Evolutionary conservation across 2,329 filamentous ascomycete genomes (phyloP).

Genomic region (Ascochyta fabae): DNA sequence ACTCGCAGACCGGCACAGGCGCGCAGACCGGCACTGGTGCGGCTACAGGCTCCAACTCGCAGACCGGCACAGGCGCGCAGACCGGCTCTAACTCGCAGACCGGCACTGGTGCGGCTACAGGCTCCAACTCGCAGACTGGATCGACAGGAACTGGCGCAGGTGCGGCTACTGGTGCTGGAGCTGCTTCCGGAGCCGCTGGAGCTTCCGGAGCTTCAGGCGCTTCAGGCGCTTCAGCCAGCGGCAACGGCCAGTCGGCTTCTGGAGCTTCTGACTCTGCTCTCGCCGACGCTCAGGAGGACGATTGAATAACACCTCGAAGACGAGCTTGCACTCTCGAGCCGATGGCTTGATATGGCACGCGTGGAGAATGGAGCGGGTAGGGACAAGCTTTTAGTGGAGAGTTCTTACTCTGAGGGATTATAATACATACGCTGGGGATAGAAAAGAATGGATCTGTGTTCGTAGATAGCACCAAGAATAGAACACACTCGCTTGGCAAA

Average conservation of each 20-base stretch:
- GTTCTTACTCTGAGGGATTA: neutral
- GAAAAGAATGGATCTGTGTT: neutral
- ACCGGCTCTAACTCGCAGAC: no score
- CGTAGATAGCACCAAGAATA: neutral
- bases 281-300: conserved; percentile 24
- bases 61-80: no score
- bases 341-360: neutral
- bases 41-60: neutral
- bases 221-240: neutral
- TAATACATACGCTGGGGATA: neutral
- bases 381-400: neutral
- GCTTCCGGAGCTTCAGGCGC: neutral
- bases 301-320: conserved; percentile 11
- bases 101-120: neutral
- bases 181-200: neutral
- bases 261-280: conserved; percentile 20
- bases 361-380: neutral
- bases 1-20: conserved; percentile 1
- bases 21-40: neutral
- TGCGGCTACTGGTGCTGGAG: neutral
- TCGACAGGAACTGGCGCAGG: neutral
- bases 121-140: conserved; percentile 4
- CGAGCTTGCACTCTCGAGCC: neutral
- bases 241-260: conserved; percentile 7
- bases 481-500: conserved; percentile 1